Evolutionary conservation across 768 basidiomycete genomes (phyloP), one percentile per base, ranked within the genome.

Genomic region (Rhodotorula toruloides): DNA sequence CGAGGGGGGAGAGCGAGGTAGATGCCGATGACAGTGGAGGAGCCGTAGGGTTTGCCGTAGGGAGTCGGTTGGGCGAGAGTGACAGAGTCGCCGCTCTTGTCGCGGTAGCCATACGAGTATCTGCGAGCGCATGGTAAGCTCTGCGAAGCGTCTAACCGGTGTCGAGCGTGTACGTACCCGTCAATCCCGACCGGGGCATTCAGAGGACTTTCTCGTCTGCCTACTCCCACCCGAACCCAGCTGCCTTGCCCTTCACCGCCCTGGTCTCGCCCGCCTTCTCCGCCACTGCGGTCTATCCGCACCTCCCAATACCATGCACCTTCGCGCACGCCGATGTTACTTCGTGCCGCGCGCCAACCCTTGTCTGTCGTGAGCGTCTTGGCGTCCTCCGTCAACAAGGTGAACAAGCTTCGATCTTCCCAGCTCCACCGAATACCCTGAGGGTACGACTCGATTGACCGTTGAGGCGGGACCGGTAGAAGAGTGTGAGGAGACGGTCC

Each of bases 241-340:
- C 84, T 32, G 87, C 89, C 75, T 87, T 85, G 14, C 78, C 77
- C 73, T 80, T 78, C 53, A 81, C 79, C 70, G 48, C 72, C 68
- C n/a, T 56, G 63, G 42, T 55, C 73, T 54, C n/a, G 67, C 68
- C 80, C 79, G 4, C 84, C 86, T 31, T 78, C 86, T 2, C 86
- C 88, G 4, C 88, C 88, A 1, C 88, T 87, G 48, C 84, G 82
- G 29, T 87, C 79, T 70, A 98, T 82, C 75, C 84, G 84, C 53
- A 94, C 84, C 80, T 99, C 96, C 82, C 92, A 85, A 77, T 92
- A 98, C 91, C 91, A 98, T 19, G 83, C 84, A 10, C 96, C 96
- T 72, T 92, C 86, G 31, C 90, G 82, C 29, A 98, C 83, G 1
- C 91, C 89, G 2, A 90, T 87, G 77, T 96, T 98, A 64, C 87